Evolutionary conservation across 2,329 filamentous ascomycete species (phyloP).

Genomic region (Bipolaris sorokiniana): DNA sequence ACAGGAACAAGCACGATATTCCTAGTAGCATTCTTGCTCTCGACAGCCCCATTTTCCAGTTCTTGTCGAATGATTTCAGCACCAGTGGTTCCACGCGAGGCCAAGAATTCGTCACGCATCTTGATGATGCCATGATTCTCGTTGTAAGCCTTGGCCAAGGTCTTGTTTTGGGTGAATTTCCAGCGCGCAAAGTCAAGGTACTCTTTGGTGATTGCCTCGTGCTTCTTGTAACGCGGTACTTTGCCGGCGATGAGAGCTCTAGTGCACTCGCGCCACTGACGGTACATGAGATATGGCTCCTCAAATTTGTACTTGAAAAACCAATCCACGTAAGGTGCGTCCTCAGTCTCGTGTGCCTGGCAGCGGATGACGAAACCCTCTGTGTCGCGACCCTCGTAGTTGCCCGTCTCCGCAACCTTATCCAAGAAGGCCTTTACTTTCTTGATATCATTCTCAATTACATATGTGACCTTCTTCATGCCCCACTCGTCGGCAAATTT

Average conservation of each 20-base stretch:
- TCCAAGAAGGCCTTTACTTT: conserved; percentile 83
- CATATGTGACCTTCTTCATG: conserved; percentile 84
- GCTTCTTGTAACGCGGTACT: conserved; percentile 81
- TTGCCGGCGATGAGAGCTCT: conserved; percentile 82
- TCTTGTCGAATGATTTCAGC: conserved; percentile 85
- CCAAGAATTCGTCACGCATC: conserved; percentile 85
- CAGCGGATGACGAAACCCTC: conserved; percentile 97
- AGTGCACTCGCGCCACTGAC: conserved; percentile 97
- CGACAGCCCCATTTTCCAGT: conserved; percentile 60
- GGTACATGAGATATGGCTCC: conserved; percentile 97
- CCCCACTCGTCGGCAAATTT: conserved; percentile 91
- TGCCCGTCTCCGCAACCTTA: conserved; percentile 82
- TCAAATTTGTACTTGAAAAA: conserved; percentile 99
- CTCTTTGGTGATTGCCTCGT: conserved; percentile 85
- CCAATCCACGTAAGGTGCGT: conserved; percentile 79
- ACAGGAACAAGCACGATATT: conserved; percentile 87
- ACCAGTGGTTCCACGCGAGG: conserved; percentile 82
- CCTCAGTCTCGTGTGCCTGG: conserved; percentile 64
- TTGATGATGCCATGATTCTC: conserved; percentile 94
- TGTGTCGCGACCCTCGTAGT: conserved; percentile 88
- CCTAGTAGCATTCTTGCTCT: conserved; percentile 61
- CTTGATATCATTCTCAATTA: conserved; percentile 75
- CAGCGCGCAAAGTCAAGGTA: conserved; percentile 83
- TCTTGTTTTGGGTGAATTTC: conserved; percentile 71
- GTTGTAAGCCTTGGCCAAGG: conserved; percentile 74